Percentiles rank a stretch among this genome's conserved stretches.
Evolutionary conservation across 805 yeast genomes (phyloP).

Genomic region (Metschnikowia picachoensis): DNA sequence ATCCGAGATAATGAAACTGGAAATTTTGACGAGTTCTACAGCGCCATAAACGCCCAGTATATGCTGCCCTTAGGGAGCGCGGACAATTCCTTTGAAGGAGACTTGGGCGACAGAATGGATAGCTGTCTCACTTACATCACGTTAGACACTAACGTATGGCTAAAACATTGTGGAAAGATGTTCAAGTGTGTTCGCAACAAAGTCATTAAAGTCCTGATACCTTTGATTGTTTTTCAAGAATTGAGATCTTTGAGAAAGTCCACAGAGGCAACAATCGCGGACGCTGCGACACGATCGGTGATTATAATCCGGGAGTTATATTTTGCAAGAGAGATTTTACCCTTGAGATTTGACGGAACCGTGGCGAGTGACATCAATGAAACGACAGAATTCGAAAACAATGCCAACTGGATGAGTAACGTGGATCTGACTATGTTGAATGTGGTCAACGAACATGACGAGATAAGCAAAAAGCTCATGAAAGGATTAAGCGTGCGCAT

Average conservation of each 20-base stretch:
- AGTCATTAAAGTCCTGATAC: conserved; percentile 59
- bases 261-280: conserved; percentile 68
- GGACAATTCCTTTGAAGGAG: conserved; percentile 35
- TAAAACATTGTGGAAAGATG: conserved; percentile 73
- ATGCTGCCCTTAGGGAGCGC: conserved; percentile 12
- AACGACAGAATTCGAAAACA: conserved; percentile 69
- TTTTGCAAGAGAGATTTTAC: conserved; percentile 49
- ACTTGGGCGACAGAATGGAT: conserved; percentile 57
- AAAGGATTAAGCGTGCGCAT: conserved; percentile 30
- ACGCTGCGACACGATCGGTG: conserved; percentile 78
- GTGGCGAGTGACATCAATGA: conserved; percentile 66
- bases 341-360: conserved; percentile 67
- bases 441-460: conserved; percentile 43
- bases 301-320: conserved; percentile 67
- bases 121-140: conserved; percentile 54
- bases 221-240: conserved; percentile 76
- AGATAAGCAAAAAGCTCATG: conserved; percentile 35
- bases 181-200: conserved; percentile 63
- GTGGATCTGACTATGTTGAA: conserved; percentile 67
- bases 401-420: conserved; percentile 65
- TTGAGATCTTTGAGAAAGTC: conserved; percentile 66
- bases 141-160: conserved; percentile 76
- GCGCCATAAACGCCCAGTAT: conserved; percentile 22
- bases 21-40: conserved; percentile 23
- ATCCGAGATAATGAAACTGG: conserved; percentile 6